Evolutionary conservation across 495 filamentous ascomycete species (phyloP), one percentile per base, ranked within the genome.

Genomic region (Pseudoneurospora amorphoporcata): DNA sequence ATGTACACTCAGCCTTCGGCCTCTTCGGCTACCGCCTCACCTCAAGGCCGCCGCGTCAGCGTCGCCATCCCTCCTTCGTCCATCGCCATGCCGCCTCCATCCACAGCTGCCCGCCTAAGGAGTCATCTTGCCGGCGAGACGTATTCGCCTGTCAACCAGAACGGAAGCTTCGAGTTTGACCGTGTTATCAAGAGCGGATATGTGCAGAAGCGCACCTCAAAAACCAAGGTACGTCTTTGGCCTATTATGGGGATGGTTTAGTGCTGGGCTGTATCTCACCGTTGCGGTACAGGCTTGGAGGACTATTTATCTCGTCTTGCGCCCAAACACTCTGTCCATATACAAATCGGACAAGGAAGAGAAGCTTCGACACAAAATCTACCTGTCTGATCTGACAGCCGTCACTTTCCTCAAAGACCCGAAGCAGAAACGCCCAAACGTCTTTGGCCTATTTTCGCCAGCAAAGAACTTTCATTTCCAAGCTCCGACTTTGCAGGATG

Each of bases 101-200:
- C 65, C 45, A 70, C 74, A 41, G 72, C 76, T 16, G 29, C 76
- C 35, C 70, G 71, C 29, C 45, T 75, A 29, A 71, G 43, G 23
- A 76, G 70, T 65, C 74, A 75, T n/a, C 72, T 80, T 58, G 77
- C 71, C 38, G 58, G 75, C 68, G 76, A 81, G 71, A 74, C 77
- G 12, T 77, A 75, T 68, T 81, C 81, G 41, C 92, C 93, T 8
- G 93, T 98, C 73, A 95, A 97, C 76, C 92, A 97, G 81, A 94
- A 98, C 78, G 95, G 95, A 42, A 93, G 92, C 78, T 99, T 97
- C 80, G 94, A 93, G 76, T 95, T 96, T 77, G 95, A 99, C 79
- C 90, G 94, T 17, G 92, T 98, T 47, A 82, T 98, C 77, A 97
- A 97, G 82, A 89, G 90, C 68, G 94, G 95, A 29, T 91, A 89